Conservation (phyloP, 2,329 filamentous ascomycete genomes). For the Chaetoscypha palmicola region DNA sequence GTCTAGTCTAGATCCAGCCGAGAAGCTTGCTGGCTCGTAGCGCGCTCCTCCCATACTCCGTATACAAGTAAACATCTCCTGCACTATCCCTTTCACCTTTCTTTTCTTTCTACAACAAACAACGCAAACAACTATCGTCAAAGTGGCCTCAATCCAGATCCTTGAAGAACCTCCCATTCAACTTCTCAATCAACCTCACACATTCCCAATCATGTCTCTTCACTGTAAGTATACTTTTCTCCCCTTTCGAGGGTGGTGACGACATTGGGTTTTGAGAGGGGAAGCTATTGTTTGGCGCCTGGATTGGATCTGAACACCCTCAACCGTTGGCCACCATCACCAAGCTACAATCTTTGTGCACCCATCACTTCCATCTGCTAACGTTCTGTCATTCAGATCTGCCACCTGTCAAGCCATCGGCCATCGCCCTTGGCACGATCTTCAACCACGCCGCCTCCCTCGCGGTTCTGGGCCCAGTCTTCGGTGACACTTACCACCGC, state of each 20-base stretch:
- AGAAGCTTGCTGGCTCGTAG: background rate
- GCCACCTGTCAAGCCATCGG: constrained; percentile 90
- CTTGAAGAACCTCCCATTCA: constrained; percentile 23
- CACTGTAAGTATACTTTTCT: constrained; percentile 22
- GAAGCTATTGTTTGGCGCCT: background rate
- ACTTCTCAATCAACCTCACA: constrained; percentile 21
- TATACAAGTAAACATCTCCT: background rate
- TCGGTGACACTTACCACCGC: constrained; percentile 90
- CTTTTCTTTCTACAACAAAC: constrained; percentile 3
- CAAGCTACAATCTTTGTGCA: too few relatives aligned
- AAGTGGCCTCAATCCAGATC: constrained; percentile 23
- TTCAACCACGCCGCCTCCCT: constrained; percentile 93
- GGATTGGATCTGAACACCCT: too few relatives aligned
- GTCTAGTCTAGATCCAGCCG: too few relatives aligned
- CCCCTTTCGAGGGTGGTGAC: constrained; percentile 9
- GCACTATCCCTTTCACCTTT: background rate
- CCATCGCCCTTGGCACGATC: constrained; percentile 89
- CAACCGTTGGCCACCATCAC: too few relatives aligned
- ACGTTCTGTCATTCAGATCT: constrained; percentile 39
- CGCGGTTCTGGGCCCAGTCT: constrained; percentile 79
- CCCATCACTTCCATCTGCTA: too few relatives aligned
- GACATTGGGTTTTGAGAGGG: constrained; percentile 10
- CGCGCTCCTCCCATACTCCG: background rate
- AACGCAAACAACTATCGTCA: constrained; percentile 13
- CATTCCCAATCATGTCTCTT: constrained; percentile 27